Evolutionary conservation across 805 yeast species (phyloP), one percentile per base, ranked within the genome.

Genomic region (Yamadazyma kitorensis): DNA sequence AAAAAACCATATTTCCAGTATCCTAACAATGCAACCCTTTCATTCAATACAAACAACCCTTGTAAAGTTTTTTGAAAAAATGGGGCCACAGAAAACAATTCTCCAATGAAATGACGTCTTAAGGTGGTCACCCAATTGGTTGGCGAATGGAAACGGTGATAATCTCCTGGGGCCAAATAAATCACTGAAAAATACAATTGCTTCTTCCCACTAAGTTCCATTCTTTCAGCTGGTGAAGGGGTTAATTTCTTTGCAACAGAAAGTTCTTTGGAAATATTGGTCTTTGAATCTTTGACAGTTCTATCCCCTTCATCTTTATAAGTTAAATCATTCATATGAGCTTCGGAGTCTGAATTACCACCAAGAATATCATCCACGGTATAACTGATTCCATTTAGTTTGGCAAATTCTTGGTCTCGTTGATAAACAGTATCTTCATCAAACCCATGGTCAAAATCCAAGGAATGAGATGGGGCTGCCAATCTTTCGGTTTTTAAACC

Each of bases 1-100:
- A 93, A 93, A 51, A 93, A 93, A 0, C 99, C 99, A 56, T 93
- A 75, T 55, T 84, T 86, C 98, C 98, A 93, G 51, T 86, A 80
- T 1, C 99, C 99, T 37, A 93, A 72, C 31, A 93, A 64, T 0
- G 98, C 95, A 3, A 93, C 98, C 49, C 99, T 75, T 62, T 93
- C 99, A 56, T 93, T 93, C 47, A 93, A 66, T 4, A 91, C 86
- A 56, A 93, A 93, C 44, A 93, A 72, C 24, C 93, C 91, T 34
- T 82, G 82, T 38, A 93, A 74, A 16, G 94, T 80, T 44, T 76
- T 77, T 62, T 93, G 98, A 68, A 93, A 89, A 56, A 83, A 91
- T 6, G 99, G 99, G 0, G 98, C 95, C 10, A 93, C 99, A 8
- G 95, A 84, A 60, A 82, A 93, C 30, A 93, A 72, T 59, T 93